A percentile compares a stretch with the other conserved stretches of the same genome.
Evolutionary conservation across 106 monocot genomes (phyloP).

Genomic region (Dendrobium catenatum): DNA sequence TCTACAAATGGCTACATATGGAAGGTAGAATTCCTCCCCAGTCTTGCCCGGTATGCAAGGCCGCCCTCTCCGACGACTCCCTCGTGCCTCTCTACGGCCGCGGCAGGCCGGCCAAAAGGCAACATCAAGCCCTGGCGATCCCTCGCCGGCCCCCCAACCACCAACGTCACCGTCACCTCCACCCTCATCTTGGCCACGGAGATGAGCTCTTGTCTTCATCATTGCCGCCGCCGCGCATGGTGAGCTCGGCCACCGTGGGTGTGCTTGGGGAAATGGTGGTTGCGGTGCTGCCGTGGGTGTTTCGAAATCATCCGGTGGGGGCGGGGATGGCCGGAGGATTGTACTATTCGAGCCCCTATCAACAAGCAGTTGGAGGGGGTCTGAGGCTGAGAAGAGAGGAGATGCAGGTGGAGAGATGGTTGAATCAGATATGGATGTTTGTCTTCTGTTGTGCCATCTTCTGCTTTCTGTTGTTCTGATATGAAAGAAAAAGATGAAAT

Average conservation of each 20-base stretch:
- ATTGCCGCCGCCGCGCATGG: neutral
- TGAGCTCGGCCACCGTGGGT: constrained; percentile 26
- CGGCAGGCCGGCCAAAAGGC: constrained; percentile 3
- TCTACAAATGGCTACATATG: constrained; percentile 38
- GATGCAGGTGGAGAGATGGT: constrained; percentile 32
- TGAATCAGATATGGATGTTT: constrained; percentile 64
- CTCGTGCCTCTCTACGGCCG: constrained; percentile 21
- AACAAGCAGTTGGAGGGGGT: neutral
- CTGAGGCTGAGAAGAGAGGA: constrained; percentile 9
- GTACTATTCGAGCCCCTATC: neutral
- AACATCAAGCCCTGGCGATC: constrained; percentile 10
- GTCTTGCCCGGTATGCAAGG: constrained; percentile 20
- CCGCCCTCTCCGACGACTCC: constrained; percentile 10
- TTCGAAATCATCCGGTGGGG: constrained; percentile 8
- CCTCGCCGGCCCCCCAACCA: constrained; percentile 18
- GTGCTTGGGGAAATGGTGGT: constrained; percentile 40
- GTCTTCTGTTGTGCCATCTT: constrained; percentile 46
- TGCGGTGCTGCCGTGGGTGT: constrained; percentile 47
- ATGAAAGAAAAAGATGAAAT: neutral
- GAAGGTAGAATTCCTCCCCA: neutral
- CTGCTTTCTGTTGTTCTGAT: constrained; percentile 33
- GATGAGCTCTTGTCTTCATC: neutral
- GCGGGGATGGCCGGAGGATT: neutral
- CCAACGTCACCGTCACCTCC: neutral
- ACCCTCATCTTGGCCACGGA: neutral